Base-by-base conservation (phyloP, 75 land plant species). In the Picea sitchensis region DNA sequence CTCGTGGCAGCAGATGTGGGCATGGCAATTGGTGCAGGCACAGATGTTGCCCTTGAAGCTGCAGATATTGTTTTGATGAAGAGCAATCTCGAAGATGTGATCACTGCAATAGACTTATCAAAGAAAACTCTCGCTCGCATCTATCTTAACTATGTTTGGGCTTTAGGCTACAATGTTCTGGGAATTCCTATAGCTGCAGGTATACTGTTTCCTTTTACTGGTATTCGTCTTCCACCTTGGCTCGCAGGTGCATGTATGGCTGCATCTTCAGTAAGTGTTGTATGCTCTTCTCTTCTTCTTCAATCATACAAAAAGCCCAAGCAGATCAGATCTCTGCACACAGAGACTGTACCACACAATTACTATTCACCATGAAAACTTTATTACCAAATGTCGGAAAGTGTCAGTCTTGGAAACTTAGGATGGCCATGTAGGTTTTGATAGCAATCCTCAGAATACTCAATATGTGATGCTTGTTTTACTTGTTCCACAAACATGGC, bases 21-120 rank as follows among this genome's bases (percentile, higher is more conserved):
- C 61, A 92, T 94, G 85, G 98, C 98, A 14, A 96, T 96, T 76
- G 98, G 98, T n/a, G 97, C 98, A 44, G 98, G 98, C 57, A 96
- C 98, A 21, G 94, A 96, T 79, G 84, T 96, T 41, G 98, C 98
- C n/a, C 90, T 96, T 20, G 98, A 96, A 79, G 97, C 98, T 13
- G 98, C 98, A 36, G 98, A 96, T 38, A 84, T 92, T 76, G 97
- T 96, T 58, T 83, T 96, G 54, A 94, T 96, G 89, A 90, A 87
- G 76, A 96, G 82, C 80, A 89, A 88, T 84, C 82, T 96, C 79
- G 97, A 92, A 76, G 98, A 96, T 76, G 98, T 96, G 47, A 88
- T 94, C 68, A 94, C 97, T 17, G 98, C 98, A 60, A 90, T 96
- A 14, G 92, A 96, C 67, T 85, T 96, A 21, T 94, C 98, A 8